These are phyloP conservation scores for Alternaria postmessia DNA, from an alignment of 2,329 filamentous ascomycete species.

Conservation along the genomic window DNA sequence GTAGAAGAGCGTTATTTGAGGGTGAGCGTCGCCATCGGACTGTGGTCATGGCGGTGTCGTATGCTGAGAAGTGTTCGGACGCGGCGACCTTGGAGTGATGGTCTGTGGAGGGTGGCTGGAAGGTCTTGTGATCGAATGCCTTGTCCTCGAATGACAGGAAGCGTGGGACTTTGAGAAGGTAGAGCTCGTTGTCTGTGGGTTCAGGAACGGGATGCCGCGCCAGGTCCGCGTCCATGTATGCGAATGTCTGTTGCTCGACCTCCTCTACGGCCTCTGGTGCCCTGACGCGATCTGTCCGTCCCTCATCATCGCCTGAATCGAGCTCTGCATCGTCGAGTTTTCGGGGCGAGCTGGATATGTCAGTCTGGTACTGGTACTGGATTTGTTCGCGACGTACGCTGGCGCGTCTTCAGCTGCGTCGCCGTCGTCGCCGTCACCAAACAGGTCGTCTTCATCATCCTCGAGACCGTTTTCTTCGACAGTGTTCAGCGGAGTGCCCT, in stretches of 20 bases:
- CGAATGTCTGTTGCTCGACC: constrained; percentile 64
- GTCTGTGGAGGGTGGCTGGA: constrained; percentile 68
- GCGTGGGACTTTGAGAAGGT: constrained; percentile 73
- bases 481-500: constrained; percentile 39
- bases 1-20: constrained; percentile 69
- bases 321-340: constrained; percentile 69
- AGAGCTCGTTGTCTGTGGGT: constrained; percentile 75
- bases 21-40: constrained; percentile 75
- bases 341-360: constrained; percentile 50
- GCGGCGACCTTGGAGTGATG: constrained; percentile 59
- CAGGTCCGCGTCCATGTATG: constrained; percentile 69
- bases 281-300: constrained; percentile 67
- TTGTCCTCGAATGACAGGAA: constrained; percentile 76
- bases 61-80: constrained; percentile 64
- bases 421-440: constrained; percentile 53
- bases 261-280: constrained; percentile 56
- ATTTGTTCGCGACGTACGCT: constrained; percentile 50
- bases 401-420: constrained; percentile 29
- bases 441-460: constrained; percentile 55
- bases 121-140: constrained; percentile 71
- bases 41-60: constrained; percentile 71
- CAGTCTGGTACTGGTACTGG: constrained; percentile 13
- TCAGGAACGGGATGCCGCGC: constrained; percentile 75
- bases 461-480: constrained; percentile 45
- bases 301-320: constrained; percentile 69